Evolutionary conservation across 140 eudicot genomes (phyloP).

Genomic region (Flaveria floridana): DNA sequence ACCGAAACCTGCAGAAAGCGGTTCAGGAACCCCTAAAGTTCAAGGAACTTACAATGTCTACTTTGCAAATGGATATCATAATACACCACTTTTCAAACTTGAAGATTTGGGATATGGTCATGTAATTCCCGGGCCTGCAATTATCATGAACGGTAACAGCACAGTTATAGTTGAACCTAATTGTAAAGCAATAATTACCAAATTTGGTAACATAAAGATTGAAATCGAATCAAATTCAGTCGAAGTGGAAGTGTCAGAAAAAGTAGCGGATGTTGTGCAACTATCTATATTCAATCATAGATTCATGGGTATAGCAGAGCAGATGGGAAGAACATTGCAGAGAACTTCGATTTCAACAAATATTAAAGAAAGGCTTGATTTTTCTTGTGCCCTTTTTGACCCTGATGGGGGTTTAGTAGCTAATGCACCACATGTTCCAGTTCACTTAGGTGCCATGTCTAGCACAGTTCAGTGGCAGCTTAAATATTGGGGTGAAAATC

Average conservation of each 20-base stretch:
- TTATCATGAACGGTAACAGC: constrained; percentile 96
- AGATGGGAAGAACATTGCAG: constrained; percentile 95
- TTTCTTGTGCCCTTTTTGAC: constrained; percentile 93
- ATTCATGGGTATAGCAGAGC: constrained; percentile 99
- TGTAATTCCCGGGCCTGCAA: constrained; percentile 67
- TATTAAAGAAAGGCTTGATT: constrained; percentile 89
- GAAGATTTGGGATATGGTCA: constrained; percentile 79
- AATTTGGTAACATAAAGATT: constrained; percentile 85
- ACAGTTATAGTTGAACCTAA: constrained; percentile 90
- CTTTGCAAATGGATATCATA: constrained; percentile 61
- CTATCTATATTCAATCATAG: constrained; percentile 91
- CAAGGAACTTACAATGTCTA: constrained; percentile 56
- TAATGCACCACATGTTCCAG: constrained; percentile 98
- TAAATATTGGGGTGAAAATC: constrained; percentile 79
- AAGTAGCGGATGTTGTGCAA: constrained; percentile 93
- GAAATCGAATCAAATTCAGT: constrained; percentile 52
- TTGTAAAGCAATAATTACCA: constrained; percentile 77
- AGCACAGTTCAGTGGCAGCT: constrained; percentile 95
- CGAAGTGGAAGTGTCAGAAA: constrained; percentile 47
- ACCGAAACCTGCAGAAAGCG: constrained; percentile 52
- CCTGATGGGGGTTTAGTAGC: constrained; percentile 97
- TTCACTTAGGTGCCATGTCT: constrained; percentile 97
- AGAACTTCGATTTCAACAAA: constrained; percentile 96
- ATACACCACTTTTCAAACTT: constrained; percentile 76
- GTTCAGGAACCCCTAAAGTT: constrained; percentile 49